These are phyloP conservation scores for Hyaloperonospora brassicae DNA, from an alignment of 352 stramenopile species.

Conservation along the genomic window DNA sequence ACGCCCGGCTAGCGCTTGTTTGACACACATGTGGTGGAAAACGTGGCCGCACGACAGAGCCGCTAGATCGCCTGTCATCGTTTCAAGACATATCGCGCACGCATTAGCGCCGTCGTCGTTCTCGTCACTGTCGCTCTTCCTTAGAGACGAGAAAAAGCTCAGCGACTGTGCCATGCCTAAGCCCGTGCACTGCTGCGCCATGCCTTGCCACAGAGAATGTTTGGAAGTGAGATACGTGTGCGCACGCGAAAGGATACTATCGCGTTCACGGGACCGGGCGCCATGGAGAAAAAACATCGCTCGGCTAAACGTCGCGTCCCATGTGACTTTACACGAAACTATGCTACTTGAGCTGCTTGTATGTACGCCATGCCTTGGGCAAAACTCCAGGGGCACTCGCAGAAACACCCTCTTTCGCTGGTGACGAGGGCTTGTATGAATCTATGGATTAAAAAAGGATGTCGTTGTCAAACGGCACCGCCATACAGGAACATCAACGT, in stretches of 20 bases:
- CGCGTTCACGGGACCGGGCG: conserved; percentile 14
- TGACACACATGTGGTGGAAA: conserved; percentile 30
- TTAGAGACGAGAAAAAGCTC: background rate
- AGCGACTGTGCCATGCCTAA: background rate
- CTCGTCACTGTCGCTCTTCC: conserved; percentile 2
- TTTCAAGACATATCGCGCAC: conserved; percentile 40
- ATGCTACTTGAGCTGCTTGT: no score
- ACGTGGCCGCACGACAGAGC: conserved; percentile 36
- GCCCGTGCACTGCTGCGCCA: conserved; percentile 1
- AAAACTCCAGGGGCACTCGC: no score
- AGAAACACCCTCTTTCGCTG: no score
- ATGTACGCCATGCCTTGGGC: no score
- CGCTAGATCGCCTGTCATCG: conserved; percentile 23
- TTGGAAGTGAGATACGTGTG: conserved; percentile 5
- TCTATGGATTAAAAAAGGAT: no score
- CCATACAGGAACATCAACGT: no score
- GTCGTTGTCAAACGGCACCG: no score
- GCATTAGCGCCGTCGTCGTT: background rate
- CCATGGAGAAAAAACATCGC: conserved; percentile 11
- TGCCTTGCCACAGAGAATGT: conserved; percentile 1
- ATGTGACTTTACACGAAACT: background rate
- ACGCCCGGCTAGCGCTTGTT: conserved; percentile 13
- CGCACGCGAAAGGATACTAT: background rate
- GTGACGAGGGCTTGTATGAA: no score
- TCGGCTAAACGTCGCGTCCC: conserved; percentile 12